A percentile compares a stretch with the other conserved stretches of the same genome.
Conservation (phyloP, 208 protist genomes). For the Wallacemonas sp. region DNA sequence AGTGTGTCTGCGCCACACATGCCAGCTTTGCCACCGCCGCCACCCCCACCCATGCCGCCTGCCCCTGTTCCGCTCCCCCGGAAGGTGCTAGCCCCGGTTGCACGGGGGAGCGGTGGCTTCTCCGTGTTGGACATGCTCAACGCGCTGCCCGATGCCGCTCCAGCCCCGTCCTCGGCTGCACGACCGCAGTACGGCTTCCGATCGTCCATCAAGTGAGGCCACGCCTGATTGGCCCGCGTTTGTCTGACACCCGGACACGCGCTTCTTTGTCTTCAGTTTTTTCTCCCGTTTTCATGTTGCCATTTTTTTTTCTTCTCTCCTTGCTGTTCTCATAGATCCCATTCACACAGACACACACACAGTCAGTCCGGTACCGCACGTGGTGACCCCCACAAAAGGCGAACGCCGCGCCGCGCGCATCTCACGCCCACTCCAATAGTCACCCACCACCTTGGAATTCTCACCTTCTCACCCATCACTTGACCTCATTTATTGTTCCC, state of each 20-base stretch:
- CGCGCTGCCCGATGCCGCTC: conserved; percentile 26
- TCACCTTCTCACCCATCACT: too few relatives aligned
- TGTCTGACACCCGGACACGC: too few relatives aligned
- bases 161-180: neutral
- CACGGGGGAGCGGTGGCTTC: neutral
- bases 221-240: neutral
- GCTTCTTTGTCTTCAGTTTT: too few relatives aligned
- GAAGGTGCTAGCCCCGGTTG: too few relatives aligned
- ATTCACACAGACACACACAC: neutral
- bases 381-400: too few relatives aligned
- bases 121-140: conserved; percentile 35
- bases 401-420: too few relatives aligned
- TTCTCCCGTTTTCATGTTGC: neutral
- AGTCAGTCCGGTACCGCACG: neutral
- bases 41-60: neutral
- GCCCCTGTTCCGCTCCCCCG: too few relatives aligned
- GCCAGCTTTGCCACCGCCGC: too few relatives aligned
- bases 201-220: neutral
- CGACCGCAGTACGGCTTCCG: conserved; percentile 1
- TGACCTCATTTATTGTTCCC: too few relatives aligned
- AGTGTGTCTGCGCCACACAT: too few relatives aligned
- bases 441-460: too few relatives aligned
- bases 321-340: neutral
- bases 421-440: too few relatives aligned
- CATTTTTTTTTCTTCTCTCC: conserved; percentile 13